Base-by-base conservation (phyloP, 495 filamentous ascomycete species). In the Umbilicaria muhlenbergii region DNA sequence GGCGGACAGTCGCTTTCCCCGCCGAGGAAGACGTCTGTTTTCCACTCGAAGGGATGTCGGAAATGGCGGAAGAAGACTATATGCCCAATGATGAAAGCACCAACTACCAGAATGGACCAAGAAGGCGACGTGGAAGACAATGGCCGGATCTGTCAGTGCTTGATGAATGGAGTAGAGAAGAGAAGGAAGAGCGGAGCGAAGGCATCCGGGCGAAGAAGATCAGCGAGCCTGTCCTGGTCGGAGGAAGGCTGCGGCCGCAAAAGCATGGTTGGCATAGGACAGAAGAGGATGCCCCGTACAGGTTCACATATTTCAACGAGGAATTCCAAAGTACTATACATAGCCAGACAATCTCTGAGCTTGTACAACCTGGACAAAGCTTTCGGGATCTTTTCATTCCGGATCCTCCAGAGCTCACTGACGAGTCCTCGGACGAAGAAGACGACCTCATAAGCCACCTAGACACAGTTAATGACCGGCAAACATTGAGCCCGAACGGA, bases 261-360 rank as follows among this genome's bases (percentile, higher is more conserved):
- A 84, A 81, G 51, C 60, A 62, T 41, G 66, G 69, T 5, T 98
- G 91, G 91, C 86, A 88, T 58, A 72, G 78, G 18, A 78, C 82
- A 45, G 84, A 91, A 50, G 87, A 94, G 33, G 92, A 94, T 41
- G 78, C 78, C 1, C 91, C 91, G 0, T 98, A 92, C 56, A 75
- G 91, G 36, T 96, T 93, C 57, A 98, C 91, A 2, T 98, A 98
- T 54, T 98, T 98, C 69, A 95, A 94, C 57, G 91, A 96, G 53
- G 86, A 94, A 49, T 84, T 96, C 46, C 78, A 80, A 38, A 86
- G 81, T 53, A 96, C 91, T 0, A 91, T 96, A 48, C 91, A 96
- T 58, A 87, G 85, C 16, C 86, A 94, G 56, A 92, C 81, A 0
- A 89, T 98, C 38, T 91, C 86, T 11, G 91, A 94, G 54, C 68